Percentiles rank a stretch among this genome's conserved stretches.
Evolutionary conservation across 768 basidiomycete genomes (phyloP).

Genomic region (Lepiota brunneoincarnata): DNA sequence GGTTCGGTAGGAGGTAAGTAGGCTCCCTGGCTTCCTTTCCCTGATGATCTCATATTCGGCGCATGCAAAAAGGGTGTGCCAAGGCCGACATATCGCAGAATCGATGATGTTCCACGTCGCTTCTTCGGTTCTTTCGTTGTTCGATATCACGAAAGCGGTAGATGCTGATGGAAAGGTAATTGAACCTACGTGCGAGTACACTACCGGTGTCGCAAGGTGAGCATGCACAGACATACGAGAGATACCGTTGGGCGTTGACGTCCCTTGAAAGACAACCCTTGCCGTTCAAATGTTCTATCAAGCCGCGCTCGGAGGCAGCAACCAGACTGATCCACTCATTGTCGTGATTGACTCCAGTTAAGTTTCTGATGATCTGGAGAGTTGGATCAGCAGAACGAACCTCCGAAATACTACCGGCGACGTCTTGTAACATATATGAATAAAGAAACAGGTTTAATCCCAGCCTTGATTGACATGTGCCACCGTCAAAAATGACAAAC

Average conservation of each 20-base stretch:
- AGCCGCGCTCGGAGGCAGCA: slow-evolving; percentile 36
- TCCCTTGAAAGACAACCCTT: background rate
- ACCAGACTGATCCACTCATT: slow-evolving; percentile 20
- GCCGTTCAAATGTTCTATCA: slow-evolving; percentile 42
- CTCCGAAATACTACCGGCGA: no score
- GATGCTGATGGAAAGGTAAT: slow-evolving; percentile 39
- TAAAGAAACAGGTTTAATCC: no score
- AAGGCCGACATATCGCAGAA: slow-evolving; percentile 52
- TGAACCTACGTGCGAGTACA: slow-evolving; percentile 34
- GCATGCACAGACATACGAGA: slow-evolving; percentile 8
- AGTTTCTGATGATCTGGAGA: no score
- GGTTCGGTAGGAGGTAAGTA: slow-evolving; percentile 51
- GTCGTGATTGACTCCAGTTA: no score
- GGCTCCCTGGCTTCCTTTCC: background rate
- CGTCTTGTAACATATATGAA: no score
- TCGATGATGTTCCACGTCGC: slow-evolving; percentile 41
- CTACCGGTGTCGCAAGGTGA: slow-evolving; percentile 44
- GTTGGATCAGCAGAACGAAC: no score
- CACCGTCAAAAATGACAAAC: no score
- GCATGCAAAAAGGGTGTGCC: slow-evolving; percentile 39
- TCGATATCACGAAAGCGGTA: slow-evolving; percentile 38
- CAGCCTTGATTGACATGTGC: no score
- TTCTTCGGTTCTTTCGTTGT: slow-evolving; percentile 40
- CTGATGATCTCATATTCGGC: background rate
- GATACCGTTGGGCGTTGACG: background rate